Percentiles rank a stretch among this genome's conserved stretches.
Evolutionary conservation across 2,329 filamentous ascomycete genomes (phyloP).

Genomic region (Cladosporium colombiae): DNA sequence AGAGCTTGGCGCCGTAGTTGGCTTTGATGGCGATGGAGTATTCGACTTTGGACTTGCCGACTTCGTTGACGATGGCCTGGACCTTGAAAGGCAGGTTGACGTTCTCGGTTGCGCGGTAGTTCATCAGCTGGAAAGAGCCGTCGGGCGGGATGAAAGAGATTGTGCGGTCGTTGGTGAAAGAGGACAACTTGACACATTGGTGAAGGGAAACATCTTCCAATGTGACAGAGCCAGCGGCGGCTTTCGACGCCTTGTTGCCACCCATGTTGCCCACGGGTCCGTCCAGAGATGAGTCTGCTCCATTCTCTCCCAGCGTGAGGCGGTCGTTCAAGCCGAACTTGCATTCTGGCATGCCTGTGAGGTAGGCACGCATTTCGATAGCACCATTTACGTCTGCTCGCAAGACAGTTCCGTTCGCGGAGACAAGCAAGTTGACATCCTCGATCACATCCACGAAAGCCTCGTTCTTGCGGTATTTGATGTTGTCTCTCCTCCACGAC

Average conservation of each 20-base stretch:
- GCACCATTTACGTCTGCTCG: conserved; percentile 95
- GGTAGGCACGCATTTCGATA: conserved; percentile 97
- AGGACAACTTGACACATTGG: conserved; percentile 95
- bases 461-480: conserved; percentile 99
- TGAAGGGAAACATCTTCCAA: conserved; percentile 98
- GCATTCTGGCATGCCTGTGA: conserved; percentile 95
- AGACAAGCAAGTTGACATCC: conserved; percentile 98
- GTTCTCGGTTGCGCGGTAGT: conserved; percentile 96
- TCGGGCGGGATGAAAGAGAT: conserved; percentile 97
- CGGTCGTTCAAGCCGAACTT: conserved; percentile 98
- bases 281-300: conserved; percentile 53
- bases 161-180: conserved; percentile 94
- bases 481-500: conserved; percentile 94
- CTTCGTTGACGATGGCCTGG: conserved; percentile 96
- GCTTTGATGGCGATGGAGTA: conserved; percentile 97
- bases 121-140: conserved; percentile 98
- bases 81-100: conserved; percentile 99
- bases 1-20: conserved; percentile 94
- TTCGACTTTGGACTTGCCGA: conserved; percentile 95
- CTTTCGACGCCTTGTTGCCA: conserved; percentile 87
- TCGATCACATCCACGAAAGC: conserved; percentile 99
- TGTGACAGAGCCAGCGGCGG: conserved; percentile 91
- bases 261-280: conserved; percentile 74
- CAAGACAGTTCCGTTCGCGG: conserved; percentile 91
- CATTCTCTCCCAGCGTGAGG: conserved; percentile 73